These are phyloP conservation scores for Pulveroboletus frians DNA, from an alignment of 768 basidiomycete genomes.

Conservation along the genomic window DNA sequence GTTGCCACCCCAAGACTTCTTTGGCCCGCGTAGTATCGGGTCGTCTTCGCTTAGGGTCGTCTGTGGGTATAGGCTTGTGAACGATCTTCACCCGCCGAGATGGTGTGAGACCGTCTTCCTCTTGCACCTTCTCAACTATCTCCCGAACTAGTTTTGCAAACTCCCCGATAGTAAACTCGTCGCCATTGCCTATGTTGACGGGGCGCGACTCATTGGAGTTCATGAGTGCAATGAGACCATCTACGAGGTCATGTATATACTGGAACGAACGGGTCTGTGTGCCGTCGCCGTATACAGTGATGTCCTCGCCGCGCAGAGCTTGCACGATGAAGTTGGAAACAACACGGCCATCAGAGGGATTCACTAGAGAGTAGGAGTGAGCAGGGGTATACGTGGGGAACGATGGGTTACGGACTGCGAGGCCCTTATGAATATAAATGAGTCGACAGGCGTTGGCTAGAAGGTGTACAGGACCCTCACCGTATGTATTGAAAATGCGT, in stretches of 20 bases:
- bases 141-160: constrained; percentile 92
- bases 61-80: constrained; percentile 77
- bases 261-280: constrained; percentile 94
- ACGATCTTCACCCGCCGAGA: constrained; percentile 58
- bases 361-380: constrained; percentile 54
- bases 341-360: constrained; percentile 93
- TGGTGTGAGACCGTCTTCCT: constrained; percentile 62
- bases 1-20: constrained; percentile 81
- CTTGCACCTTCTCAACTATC: constrained; percentile 89
- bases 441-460: neutral
- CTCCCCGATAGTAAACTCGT: constrained; percentile 94
- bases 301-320: constrained; percentile 91
- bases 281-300: constrained; percentile 96
- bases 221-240: constrained; percentile 92
- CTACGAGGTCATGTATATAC: constrained; percentile 96
- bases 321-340: constrained; percentile 99
- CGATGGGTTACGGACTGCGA: constrained; percentile 54
- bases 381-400: constrained; percentile 10
- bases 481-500: constrained; percentile 97
- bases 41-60: constrained; percentile 91
- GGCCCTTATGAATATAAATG: constrained; percentile 36
- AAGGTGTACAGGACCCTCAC: constrained; percentile 27
- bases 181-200: constrained; percentile 92
- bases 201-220: constrained; percentile 90
- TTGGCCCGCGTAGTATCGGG: constrained; percentile 93